Evolutionary conservation across 495 filamentous ascomycete genomes (phyloP).

Genomic region (Aspergillus asperescens): DNA sequence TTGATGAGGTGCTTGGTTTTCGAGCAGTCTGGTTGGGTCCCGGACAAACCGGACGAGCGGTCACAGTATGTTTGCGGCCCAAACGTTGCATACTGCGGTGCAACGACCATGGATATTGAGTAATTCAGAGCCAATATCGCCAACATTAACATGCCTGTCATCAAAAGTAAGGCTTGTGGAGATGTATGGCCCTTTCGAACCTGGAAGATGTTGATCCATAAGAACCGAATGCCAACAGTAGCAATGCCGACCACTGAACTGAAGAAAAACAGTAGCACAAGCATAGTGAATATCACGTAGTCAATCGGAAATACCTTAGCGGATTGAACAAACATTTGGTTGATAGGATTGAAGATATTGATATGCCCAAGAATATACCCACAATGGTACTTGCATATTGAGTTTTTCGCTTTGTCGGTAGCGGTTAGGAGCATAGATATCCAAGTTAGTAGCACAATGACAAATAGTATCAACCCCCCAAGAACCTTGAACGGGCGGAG

Average conservation of each 20-base stretch:
- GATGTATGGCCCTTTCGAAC: conserved; percentile 83
- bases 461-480: conserved; percentile 70
- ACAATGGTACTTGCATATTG: conserved; percentile 81
- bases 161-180: conserved; percentile 86
- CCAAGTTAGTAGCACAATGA: conserved; percentile 69
- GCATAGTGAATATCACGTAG: conserved; percentile 76
- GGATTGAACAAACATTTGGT: conserved; percentile 80
- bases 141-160: conserved; percentile 84
- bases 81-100: conserved; percentile 91
- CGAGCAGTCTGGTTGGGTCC: conserved; percentile 71
- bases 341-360: conserved; percentile 91
- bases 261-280: conserved; percentile 81
- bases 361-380: conserved; percentile 91
- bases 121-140: conserved; percentile 89
- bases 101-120: conserved; percentile 80
- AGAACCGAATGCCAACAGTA: conserved; percentile 83
- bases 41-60: conserved; percentile 48
- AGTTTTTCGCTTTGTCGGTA: conserved; percentile 95
- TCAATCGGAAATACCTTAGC: conserved; percentile 86
- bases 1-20: conserved; percentile 64
- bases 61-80: conserved; percentile 93
- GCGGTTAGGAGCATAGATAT: conserved; percentile 90
- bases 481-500: conserved; percentile 81
- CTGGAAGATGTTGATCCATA: conserved; percentile 89
- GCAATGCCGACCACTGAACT: conserved; percentile 81